A percentile compares a stretch with the other conserved stretches of the same genome.
Conservation (phyloP, 352 stramenopile species). For the Achlya hypogyna region DNA sequence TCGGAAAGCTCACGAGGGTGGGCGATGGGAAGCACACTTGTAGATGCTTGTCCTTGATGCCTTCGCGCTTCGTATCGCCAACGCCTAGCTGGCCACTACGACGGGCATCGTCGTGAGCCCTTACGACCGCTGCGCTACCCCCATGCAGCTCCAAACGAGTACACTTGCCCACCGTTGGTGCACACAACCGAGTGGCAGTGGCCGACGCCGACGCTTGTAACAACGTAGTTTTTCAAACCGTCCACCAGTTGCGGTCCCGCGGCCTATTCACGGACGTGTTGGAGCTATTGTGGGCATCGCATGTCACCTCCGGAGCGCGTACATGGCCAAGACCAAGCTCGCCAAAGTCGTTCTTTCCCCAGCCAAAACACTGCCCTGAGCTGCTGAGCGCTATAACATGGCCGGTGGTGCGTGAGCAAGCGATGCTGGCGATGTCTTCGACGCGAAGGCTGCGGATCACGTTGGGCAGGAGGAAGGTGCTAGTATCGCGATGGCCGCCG, state of each 20-base stretch:
- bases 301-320: not conserved
- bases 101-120: not conserved
- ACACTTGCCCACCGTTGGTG: conserved; percentile 41
- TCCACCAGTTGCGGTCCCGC: not conserved
- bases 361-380: conserved; percentile 40
- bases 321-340: conserved; percentile 37
- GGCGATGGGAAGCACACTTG: conserved; percentile 57
- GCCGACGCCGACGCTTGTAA: conserved; percentile 40
- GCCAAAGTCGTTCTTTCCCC: conserved; percentile 49
- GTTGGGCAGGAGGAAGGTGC: conserved; percentile 38
- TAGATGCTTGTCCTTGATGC: conserved; percentile 35
- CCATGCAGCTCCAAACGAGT: conserved; percentile 57
- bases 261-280: not conserved
- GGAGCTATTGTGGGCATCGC: conserved; percentile 5
- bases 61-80: conserved; percentile 42
- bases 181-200: conserved; percentile 52
- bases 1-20: conserved; percentile 44
- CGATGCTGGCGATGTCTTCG: conserved; percentile 26
- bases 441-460: conserved; percentile 28
- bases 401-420: conserved; percentile 35
- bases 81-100: conserved; percentile 53
- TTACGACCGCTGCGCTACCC: not conserved
- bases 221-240: not conserved
- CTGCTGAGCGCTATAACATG: conserved; percentile 38
- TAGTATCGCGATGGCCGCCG: not conserved